Percentiles rank a stretch among this genome's conserved stretches.
phyloP scores from a whole-genome alignment of 2,329 filamentous ascomycete species.

The Thyridium curvatum region DNA sequence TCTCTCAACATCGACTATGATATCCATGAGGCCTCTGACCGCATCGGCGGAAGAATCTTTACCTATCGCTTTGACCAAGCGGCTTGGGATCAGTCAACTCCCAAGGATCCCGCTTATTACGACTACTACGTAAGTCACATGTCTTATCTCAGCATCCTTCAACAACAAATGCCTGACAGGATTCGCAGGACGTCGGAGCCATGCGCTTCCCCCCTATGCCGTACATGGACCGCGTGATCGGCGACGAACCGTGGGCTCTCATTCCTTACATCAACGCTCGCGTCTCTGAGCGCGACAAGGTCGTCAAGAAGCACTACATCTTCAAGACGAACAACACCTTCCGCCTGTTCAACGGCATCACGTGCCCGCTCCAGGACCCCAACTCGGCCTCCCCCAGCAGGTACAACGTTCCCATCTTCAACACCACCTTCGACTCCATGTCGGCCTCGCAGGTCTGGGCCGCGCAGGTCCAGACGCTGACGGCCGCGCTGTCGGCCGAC shows the following conservation, averaged over 20 bases:
- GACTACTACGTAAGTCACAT: conserved; percentile 21
- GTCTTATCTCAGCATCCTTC: neutral
- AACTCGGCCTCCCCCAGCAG: conserved; percentile 4
- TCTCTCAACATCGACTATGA: conserved; percentile 25
- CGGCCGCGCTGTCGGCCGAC: conserved; percentile 6
- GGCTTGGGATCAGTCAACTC: conserved; percentile 11
- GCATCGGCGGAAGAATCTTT: conserved; percentile 28
- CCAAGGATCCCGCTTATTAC: conserved; percentile 13
- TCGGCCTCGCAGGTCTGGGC: conserved; percentile 7
- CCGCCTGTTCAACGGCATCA: conserved; percentile 10
- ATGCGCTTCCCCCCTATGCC: conserved; percentile 31
- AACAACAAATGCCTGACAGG: conserved; percentile 1
- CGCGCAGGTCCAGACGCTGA: conserved; percentile 5
- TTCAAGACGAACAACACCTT: conserved; percentile 14
- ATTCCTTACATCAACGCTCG: conserved; percentile 11
- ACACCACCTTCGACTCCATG: conserved; percentile 7
- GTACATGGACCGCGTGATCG: conserved; percentile 18
- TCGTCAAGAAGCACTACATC: conserved; percentile 11
- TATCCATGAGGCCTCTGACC: conserved; percentile 25
- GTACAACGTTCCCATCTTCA: conserved; percentile 9
- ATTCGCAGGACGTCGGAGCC: conserved; percentile 26
- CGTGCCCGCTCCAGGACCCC: conserved; percentile 4
- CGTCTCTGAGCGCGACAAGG: conserved; percentile 6
- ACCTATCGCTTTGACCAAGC: conserved; percentile 23
- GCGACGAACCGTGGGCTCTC: conserved; percentile 11